A percentile compares a stretch with the other conserved stretches of the same genome.
Conservation (phyloP, 2,329 filamentous ascomycete genomes). For the Penicillium sp. region DNA sequence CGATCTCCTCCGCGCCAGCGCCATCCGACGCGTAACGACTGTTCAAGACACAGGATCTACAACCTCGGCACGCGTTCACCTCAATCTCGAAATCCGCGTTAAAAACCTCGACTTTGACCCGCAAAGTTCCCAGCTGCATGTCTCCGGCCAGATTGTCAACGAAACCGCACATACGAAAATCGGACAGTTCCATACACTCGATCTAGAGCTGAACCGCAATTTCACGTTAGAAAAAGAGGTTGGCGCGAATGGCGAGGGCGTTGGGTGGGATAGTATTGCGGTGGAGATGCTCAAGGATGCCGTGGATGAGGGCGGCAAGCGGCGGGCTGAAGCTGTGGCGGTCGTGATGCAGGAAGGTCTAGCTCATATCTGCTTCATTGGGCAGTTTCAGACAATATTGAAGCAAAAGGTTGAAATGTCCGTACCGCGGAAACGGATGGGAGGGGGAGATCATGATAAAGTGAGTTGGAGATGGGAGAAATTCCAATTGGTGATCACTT, state of each 20-base stretch:
- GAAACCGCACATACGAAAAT: conserved; percentile 64
- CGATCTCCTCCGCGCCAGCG: conserved; percentile 60
- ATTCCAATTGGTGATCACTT: no score
- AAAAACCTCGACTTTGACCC: conserved; percentile 64
- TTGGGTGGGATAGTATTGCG: conserved; percentile 84
- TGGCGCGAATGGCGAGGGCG: conserved; percentile 41
- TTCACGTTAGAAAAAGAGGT: conserved; percentile 81
- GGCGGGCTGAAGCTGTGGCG: conserved; percentile 76
- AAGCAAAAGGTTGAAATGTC: conserved; percentile 47
- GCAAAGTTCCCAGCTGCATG: conserved; percentile 61
- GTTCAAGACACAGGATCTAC: conserved; percentile 55
- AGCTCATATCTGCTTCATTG: conserved; percentile 49
- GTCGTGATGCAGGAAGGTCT: conserved; percentile 81
- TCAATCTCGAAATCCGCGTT: conserved; percentile 59
- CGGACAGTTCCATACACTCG: conserved; percentile 65
- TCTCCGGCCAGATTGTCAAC: conserved; percentile 58
- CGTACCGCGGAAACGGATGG: conserved; percentile 44
- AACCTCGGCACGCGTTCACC: conserved; percentile 58
- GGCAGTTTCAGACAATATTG: conserved; percentile 46
- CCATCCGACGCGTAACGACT: conserved; percentile 61
- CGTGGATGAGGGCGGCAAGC: conserved; percentile 60
- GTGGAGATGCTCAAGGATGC: conserved; percentile 71
- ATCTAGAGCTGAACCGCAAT: conserved; percentile 78
- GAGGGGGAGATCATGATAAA: conserved; percentile 48
- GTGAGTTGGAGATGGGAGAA: conserved; percentile 19